Evolutionary conservation across 495 filamentous ascomycete species (phyloP).

Genomic region (Xylaria telfairii): DNA sequence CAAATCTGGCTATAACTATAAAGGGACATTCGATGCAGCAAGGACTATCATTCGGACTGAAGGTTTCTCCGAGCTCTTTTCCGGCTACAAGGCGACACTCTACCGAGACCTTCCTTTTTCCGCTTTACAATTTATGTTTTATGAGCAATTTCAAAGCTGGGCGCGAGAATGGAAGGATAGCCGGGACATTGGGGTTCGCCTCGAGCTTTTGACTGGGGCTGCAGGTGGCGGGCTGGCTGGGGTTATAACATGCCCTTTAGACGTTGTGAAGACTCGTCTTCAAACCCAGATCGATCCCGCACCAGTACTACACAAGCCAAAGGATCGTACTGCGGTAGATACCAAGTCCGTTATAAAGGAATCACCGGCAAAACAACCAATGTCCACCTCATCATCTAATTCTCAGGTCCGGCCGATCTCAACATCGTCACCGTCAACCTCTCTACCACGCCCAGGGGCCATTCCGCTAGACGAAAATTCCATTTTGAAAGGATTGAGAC

Average conservation of each 20-base stretch:
- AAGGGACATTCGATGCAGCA: constrained; percentile 75
- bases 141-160: constrained; percentile 87
- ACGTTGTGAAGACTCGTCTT: constrained; percentile 97
- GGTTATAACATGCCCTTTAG: constrained; percentile 91
- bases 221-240: constrained; percentile 94
- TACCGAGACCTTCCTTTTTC: constrained; percentile 96
- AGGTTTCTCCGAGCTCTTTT: constrained; percentile 83
- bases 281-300: constrained; percentile 83
- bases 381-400: constrained; percentile 36
- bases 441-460: constrained; percentile 74
- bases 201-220: constrained; percentile 89
- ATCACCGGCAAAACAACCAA: constrained; percentile 29
- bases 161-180: constrained; percentile 73
- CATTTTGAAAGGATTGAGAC: constrained; percentile 79
- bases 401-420: constrained; percentile 74
- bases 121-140: constrained; percentile 95
- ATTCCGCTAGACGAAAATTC: constrained; percentile 85
- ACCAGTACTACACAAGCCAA: constrained; percentile 29
- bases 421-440: constrained; percentile 81
- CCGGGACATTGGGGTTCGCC: constrained; percentile 77
- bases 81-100: constrained; percentile 93
- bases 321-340: constrained; percentile 30
- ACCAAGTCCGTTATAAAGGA: constrained; percentile 30
- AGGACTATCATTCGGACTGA: constrained; percentile 83
- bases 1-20: constrained; percentile 92